phyloP scores from a whole-genome alignment of 257 asterid genomes.

The Handroanthus guayacan region DNA sequence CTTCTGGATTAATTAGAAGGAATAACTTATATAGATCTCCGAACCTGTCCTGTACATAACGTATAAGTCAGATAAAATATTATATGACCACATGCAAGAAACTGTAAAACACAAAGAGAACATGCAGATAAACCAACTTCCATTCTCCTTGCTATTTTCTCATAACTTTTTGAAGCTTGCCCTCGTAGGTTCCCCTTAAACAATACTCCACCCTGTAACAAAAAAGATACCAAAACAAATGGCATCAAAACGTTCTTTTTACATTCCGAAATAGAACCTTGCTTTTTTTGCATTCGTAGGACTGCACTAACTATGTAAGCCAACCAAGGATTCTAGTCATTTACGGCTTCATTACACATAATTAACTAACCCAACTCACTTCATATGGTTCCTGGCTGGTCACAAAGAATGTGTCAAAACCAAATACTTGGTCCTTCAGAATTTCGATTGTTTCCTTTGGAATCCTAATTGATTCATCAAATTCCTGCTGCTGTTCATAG shows the following conservation, averaged over 20 bases:
- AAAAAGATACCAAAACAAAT: slow-evolving; percentile 27
- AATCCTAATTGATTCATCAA: slow-evolving; percentile 80
- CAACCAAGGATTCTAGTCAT: not conserved
- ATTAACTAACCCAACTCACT: slow-evolving; percentile 51
- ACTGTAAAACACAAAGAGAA: slow-evolving; percentile 32
- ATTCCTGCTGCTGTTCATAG: slow-evolving; percentile 63
- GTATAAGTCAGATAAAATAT: slow-evolving; percentile 39
- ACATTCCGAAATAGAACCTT: not conserved
- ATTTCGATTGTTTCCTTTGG: slow-evolving; percentile 86
- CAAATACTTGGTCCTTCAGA: slow-evolving; percentile 89
- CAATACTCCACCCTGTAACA: slow-evolving; percentile 81
- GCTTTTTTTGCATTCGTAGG: not conserved
- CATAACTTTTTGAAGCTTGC: slow-evolving; percentile 77
- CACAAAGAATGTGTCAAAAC: slow-evolving; percentile 93
- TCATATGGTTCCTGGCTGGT: slow-evolving; percentile 99
- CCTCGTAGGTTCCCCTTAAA: slow-evolving; percentile 97
- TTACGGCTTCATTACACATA: slow-evolving; percentile 26
- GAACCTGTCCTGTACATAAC: slow-evolving; percentile 76
- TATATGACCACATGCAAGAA: slow-evolving; percentile 25
- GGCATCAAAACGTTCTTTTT: not conserved
- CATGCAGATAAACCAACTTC: slow-evolving; percentile 58
- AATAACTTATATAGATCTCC: slow-evolving; percentile 83
- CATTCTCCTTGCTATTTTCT: slow-evolving; percentile 82
- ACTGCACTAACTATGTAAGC: not conserved
- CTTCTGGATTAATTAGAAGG: slow-evolving; percentile 91